Conservation (phyloP, 1,139 yeast genomes). For the Magnusiomyces clavatus region DNA sequence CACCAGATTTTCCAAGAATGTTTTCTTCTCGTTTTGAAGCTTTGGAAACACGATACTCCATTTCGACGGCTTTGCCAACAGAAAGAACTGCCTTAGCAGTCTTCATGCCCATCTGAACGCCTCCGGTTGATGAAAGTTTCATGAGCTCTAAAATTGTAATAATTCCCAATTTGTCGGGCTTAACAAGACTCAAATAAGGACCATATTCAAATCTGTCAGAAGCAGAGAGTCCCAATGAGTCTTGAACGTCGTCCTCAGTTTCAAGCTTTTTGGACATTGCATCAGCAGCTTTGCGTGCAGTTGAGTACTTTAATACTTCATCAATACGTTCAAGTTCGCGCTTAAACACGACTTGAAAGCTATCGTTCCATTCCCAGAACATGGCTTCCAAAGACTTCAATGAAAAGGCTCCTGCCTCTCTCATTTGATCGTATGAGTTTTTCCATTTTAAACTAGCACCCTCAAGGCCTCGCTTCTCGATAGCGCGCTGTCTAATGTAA, state of each 20-base stretch:
- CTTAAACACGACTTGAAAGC: constrained; percentile 59
- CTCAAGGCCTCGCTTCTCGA: constrained; percentile 74
- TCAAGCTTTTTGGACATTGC: constrained; percentile 16
- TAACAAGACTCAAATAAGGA: constrained; percentile 64
- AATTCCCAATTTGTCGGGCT: constrained; percentile 76
- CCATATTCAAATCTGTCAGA: constrained; percentile 62
- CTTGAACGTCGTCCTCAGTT: constrained; percentile 14
- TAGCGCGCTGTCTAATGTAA: constrained; percentile 60
- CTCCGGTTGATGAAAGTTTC: constrained; percentile 67
- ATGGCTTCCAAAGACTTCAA: constrained; percentile 60
- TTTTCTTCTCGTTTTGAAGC: constrained; percentile 40
- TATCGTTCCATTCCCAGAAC: constrained; percentile 70
- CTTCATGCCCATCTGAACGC: constrained; percentile 75
- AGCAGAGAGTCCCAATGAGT: constrained; percentile 20
- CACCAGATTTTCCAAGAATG: constrained; percentile 30
- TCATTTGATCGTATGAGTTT: constrained; percentile 66
- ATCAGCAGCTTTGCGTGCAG: constrained; percentile 6
- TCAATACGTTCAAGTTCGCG: constrained; percentile 47
- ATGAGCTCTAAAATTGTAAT: constrained; percentile 77
- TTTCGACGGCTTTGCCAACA: constrained; percentile 78
- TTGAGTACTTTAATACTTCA: constrained; percentile 19
- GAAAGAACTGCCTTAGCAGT: constrained; percentile 74
- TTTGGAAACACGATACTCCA: constrained; percentile 68
- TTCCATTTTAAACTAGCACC: constrained; percentile 89
- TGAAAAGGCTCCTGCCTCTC: constrained; percentile 34